phyloP scores from a whole-genome alignment of 1,284 basidiomycete species.

The Microbotryum intermedium region DNA sequence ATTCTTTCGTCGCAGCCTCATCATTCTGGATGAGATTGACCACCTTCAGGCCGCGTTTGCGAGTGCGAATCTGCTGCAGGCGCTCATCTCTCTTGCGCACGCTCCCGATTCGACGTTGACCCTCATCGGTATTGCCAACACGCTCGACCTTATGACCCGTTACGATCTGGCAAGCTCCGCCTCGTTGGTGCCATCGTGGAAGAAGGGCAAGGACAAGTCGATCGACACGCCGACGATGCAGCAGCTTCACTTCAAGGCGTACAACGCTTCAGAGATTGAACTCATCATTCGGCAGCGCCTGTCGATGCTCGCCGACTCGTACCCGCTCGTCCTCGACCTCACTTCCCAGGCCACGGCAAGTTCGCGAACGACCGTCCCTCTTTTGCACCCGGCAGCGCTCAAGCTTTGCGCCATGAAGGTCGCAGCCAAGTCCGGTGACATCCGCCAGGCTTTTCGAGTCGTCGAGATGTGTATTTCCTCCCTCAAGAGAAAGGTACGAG shows the following conservation, averaged over 20 bases:
- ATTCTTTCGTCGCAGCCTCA: constrained; percentile 28
- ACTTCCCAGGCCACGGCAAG: neutral
- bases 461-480: constrained; percentile 38
- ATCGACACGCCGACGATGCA: constrained; percentile 36
- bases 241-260: constrained; percentile 41
- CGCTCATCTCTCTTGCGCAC: constrained; percentile 36
- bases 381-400: constrained; percentile 39
- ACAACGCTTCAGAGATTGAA: constrained; percentile 38
- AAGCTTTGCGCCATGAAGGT: constrained; percentile 41
- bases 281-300: constrained; percentile 39
- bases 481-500: constrained; percentile 28
- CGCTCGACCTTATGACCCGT: constrained; percentile 35
- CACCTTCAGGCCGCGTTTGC: constrained; percentile 34
- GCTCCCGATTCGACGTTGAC: constrained; percentile 30
- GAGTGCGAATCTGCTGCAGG: constrained; percentile 37
- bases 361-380: constrained; percentile 25
- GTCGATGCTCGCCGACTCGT: constrained; percentile 29
- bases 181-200: constrained; percentile 27
- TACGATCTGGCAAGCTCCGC: constrained; percentile 9
- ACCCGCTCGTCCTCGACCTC: constrained; percentile 22
- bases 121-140: constrained; percentile 37
- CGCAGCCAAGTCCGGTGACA: constrained; percentile 40
- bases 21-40: constrained; percentile 45
- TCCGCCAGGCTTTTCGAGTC: constrained; percentile 40
- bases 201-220: constrained; percentile 37